Percentiles rank a stretch among this genome's conserved stretches.
Evolutionary conservation across 2,329 filamentous ascomycete species (phyloP).

Genomic region (Monosporascus sp.): DNA sequence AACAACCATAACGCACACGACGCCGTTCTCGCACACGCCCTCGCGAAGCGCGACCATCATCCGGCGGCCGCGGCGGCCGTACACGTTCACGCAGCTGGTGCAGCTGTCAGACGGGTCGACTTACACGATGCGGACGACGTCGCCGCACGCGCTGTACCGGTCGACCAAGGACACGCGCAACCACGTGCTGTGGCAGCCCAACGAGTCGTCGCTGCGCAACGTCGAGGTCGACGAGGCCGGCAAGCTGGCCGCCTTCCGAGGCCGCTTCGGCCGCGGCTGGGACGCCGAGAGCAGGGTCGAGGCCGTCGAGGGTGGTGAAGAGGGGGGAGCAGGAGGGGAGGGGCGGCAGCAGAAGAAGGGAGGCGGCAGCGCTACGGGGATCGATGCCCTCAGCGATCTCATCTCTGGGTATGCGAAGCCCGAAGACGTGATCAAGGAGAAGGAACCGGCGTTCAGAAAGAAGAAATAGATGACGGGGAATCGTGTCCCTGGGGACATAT

Average conservation of each 20-base stretch:
- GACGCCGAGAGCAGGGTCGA: conserved; percentile 45
- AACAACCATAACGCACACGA: background rate
- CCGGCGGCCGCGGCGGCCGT: conserved; percentile 81
- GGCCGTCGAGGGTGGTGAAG: conserved; percentile 19
- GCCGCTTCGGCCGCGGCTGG: conserved; percentile 77
- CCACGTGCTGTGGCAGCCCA: conserved; percentile 86
- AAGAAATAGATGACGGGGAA: conserved; percentile 38
- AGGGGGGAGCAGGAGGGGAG: conserved; percentile 19
- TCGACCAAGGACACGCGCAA: conserved; percentile 80
- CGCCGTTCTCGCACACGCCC: conserved; percentile 41
- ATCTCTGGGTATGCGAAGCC: conserved; percentile 42
- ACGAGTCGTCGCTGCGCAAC: conserved; percentile 71
- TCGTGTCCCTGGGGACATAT: background rate
- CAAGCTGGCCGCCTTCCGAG: conserved; percentile 77
- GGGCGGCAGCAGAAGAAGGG: conserved; percentile 12
- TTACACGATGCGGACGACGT: conserved; percentile 74
- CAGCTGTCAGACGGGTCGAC: conserved; percentile 87
- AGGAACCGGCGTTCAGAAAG: conserved; percentile 29
- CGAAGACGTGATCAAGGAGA: conserved; percentile 31
- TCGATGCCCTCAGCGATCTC: conserved; percentile 40
- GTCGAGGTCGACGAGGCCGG: conserved; percentile 95
- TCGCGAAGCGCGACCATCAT: conserved; percentile 80
- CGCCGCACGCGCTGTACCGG: conserved; percentile 55
- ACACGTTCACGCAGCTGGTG: conserved; percentile 95
- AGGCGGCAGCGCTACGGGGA: conserved; percentile 7